Conservation (phyloP, 768 basidiomycete genomes). For the Lactarius pseudohatsudake region DNA sequence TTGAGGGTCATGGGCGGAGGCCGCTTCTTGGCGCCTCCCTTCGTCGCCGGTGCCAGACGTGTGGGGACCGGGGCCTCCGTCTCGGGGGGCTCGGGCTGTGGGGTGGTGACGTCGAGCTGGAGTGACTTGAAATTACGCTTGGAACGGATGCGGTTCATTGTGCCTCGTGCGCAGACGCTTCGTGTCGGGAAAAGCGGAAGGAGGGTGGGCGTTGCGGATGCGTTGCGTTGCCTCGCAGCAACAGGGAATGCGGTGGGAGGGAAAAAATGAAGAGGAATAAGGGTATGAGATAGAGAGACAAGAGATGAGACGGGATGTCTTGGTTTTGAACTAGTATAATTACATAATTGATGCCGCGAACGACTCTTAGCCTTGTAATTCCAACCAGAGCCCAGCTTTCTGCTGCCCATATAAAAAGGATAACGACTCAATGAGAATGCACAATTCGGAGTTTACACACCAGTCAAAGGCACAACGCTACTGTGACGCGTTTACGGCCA, state of each 20-base stretch:
- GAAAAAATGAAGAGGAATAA: neutral
- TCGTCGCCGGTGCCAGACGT: constrained; percentile 36
- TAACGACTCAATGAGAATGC: too few relatives aligned
- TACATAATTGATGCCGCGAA: constrained; percentile 11
- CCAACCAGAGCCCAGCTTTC: neutral
- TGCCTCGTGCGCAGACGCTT: neutral
- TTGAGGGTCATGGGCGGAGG: constrained; percentile 83
- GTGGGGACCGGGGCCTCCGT: constrained; percentile 38
- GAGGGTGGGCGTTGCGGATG: neutral
- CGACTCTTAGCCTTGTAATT: neutral
- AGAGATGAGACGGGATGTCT: constrained; percentile 20
- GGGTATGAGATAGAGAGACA: neutral
- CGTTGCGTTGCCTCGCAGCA: neutral
- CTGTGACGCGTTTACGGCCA: neutral
- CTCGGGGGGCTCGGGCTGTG: constrained; percentile 41
- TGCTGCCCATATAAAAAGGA: too few relatives aligned
- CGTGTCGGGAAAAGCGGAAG: neutral
- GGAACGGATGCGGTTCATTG: constrained; percentile 68
- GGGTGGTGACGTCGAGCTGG: constrained; percentile 60
- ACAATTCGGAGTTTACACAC: neutral
- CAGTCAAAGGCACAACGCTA: neutral
- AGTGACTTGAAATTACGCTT: constrained; percentile 91
- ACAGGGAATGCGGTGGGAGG: neutral
- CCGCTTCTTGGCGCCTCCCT: constrained; percentile 59
- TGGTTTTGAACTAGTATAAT: constrained; percentile 15